Evolutionary conservation across 768 basidiomycete genomes (phyloP).

Genomic region (Pilatotrama ljubarskyi): DNA sequence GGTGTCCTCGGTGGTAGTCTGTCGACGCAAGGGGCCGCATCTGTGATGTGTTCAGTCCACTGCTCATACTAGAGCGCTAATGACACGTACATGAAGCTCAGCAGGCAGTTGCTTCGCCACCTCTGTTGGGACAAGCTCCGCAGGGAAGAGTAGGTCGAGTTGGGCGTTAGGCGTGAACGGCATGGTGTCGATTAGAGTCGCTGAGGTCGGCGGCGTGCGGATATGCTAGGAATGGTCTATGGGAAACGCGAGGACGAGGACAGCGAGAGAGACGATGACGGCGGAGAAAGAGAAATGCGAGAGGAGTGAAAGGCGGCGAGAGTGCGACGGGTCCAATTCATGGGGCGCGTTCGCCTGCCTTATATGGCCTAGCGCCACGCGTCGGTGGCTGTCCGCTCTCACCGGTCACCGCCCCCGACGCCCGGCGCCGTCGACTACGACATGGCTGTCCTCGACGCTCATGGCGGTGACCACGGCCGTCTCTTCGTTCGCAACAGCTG

Average conservation of each 20-base stretch:
- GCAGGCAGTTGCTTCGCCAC: slow-evolving; percentile 59
- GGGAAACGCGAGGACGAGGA: slow-evolving; percentile 3
- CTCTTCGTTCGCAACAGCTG: not conserved
- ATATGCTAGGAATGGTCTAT: slow-evolving; percentile 6
- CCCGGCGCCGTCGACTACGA: not conserved
- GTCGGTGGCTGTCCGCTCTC: slow-evolving; percentile 10
- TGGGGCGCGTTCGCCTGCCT: slow-evolving; percentile 7
- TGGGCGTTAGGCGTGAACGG: slow-evolving; percentile 59
- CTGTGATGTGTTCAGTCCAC: slow-evolving; percentile 40
- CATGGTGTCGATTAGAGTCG: slow-evolving; percentile 26
- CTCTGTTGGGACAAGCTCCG: slow-evolving; percentile 66
- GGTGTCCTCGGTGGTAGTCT: slow-evolving; percentile 81
- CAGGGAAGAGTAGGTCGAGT: slow-evolving; percentile 79
- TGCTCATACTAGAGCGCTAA: too few species aligned
- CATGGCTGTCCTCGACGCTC: slow-evolving; percentile 4
- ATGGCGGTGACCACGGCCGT: slow-evolving; percentile 1
- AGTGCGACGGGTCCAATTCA: not conserved
- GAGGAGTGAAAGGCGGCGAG: not conserved
- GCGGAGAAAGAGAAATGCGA: not conserved
- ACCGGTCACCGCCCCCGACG: not conserved
- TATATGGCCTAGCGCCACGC: slow-evolving; percentile 1
- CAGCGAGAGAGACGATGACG: not conserved
- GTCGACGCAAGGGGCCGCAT: slow-evolving; percentile 87
- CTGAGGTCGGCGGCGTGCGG: not conserved
- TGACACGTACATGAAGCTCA: slow-evolving; percentile 62